Evolutionary conservation across 1,284 basidiomycete genomes (phyloP).

Genomic region (Tilletia caries): DNA sequence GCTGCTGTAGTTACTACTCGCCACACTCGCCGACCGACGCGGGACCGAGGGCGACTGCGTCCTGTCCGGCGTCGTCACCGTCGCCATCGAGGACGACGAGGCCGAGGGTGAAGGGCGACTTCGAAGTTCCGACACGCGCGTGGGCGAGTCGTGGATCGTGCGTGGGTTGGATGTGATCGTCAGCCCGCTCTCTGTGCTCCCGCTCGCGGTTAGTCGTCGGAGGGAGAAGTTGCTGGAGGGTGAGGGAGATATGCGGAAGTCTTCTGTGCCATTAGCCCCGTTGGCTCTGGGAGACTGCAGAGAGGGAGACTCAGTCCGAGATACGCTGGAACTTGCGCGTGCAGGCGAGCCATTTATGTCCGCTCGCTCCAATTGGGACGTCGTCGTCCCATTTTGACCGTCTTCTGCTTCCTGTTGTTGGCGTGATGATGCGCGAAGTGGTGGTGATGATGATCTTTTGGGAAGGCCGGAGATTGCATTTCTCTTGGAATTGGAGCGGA

Average conservation of each 20-base stretch:
- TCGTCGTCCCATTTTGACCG: too few relatives aligned
- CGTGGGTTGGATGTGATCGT: conserved; percentile 8
- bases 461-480: too few relatives aligned
- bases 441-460: too few relatives aligned
- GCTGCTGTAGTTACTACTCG: neutral
- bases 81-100: neutral
- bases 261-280: neutral
- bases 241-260: neutral
- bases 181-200: neutral
- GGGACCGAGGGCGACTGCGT: neutral
- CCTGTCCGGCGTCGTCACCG: neutral
- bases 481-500: too few relatives aligned
- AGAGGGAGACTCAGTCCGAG: too few relatives aligned
- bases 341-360: too few relatives aligned
- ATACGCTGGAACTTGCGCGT: too few relatives aligned
- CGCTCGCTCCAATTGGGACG: too few relatives aligned
- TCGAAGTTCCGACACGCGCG: neutral
- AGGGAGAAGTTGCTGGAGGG: neutral
- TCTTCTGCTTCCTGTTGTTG: too few relatives aligned
- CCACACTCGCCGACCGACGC: conserved; percentile 4
- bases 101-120: neutral
- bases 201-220: neutral
- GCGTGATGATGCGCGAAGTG: too few relatives aligned
- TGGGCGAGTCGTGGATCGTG: conserved; percentile 3
- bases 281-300: neutral